Evolutionary conservation across 2,329 filamentous ascomycete genomes (phyloP).

Genomic region (Graphilbum ipis-grandicollis): DNA sequence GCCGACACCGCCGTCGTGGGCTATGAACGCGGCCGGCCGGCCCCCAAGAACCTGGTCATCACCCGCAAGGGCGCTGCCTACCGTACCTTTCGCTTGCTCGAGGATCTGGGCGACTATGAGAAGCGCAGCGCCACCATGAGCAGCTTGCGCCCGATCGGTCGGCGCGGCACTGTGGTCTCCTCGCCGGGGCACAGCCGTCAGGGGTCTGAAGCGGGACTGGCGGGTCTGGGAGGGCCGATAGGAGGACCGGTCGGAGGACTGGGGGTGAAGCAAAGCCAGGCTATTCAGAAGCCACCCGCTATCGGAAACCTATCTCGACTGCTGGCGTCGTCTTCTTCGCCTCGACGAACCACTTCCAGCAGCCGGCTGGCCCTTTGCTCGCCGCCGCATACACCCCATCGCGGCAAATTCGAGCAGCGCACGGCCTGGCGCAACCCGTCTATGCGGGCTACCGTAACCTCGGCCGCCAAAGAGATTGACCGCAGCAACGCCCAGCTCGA

Average conservation of each 20-base stretch:
- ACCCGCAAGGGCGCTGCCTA: slow-evolving; percentile 76
- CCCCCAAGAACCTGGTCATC: slow-evolving; percentile 47
- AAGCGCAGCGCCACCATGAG: slow-evolving; percentile 45
- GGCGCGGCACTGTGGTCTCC: slow-evolving; percentile 10
- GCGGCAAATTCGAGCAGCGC: too few relatives aligned
- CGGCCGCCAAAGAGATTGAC: slow-evolving; percentile 20
- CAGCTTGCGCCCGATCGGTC: slow-evolving; percentile 32
- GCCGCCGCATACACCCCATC: slow-evolving; percentile 18
- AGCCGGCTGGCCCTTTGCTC: slow-evolving; percentile 10
- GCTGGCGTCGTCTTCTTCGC: neutral
- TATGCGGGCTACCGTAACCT: slow-evolving; percentile 36
- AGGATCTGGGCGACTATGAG: slow-evolving; percentile 38
- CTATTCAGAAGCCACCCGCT: too few relatives aligned
- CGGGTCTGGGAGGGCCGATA: too few relatives aligned
- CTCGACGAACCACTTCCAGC: slow-evolving; percentile 1
- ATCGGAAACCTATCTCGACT: neutral
- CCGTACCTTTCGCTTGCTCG: slow-evolving; percentile 65
- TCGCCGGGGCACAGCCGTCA: too few relatives aligned
- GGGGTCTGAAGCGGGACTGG: too few relatives aligned
- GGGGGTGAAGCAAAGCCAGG: too few relatives aligned
- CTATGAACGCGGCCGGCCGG: slow-evolving; percentile 50
- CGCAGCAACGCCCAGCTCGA: slow-evolving; percentile 40
- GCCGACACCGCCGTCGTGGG: slow-evolving; percentile 51
- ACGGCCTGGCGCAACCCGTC: slow-evolving; percentile 36
- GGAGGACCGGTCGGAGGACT: too few relatives aligned